Evolutionary conservation across 2,329 filamentous ascomycete species (phyloP), one percentile per base, ranked within the genome.

Genomic region (Scortechinia acanthostroma): DNA sequence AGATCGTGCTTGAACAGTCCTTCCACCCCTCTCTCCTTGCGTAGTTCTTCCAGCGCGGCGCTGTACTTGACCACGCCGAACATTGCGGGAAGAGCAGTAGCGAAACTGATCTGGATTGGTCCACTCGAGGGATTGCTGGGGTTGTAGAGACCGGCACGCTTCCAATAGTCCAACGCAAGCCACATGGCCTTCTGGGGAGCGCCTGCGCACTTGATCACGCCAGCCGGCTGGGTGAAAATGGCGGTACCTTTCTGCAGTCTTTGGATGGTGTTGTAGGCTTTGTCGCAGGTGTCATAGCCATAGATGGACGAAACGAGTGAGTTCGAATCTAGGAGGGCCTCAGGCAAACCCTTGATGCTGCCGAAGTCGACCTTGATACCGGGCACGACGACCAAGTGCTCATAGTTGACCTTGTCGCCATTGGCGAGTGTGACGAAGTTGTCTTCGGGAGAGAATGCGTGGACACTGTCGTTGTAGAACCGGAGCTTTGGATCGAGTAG

Each of bases 161-260:
- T 76, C 77, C 77, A 81, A 58, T 76, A 59, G 53, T 80, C 74
- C 35, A 79, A 59, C 1, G 77, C 77, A 15, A 81, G 67, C 77
- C 77, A 81, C 74, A 81, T 73, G 53, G 71, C 63, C 60, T 81
- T 81, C 50, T 81, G 77, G 10, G 77, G 77, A 2, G 76, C 77
- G 37, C 77, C 77, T 2, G 77, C 77, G 49, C 77, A 81, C 59
- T 81, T 81, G 59, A 81, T 66, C 4, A 70, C 63, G 40, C 77
- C 76, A 1, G 72, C 65, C 2, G 77, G 77, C 49, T 79, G 76
- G 1, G 76, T 80, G 62, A 81, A 81, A 50, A 81, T 69, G 28
- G 77, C 77, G 3, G 54, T 61, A 2, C 77, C 77, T 47, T 67
- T 65, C 4, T 64, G 52, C 21, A 80, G 61, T 19, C 60, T 66